phyloP scores from a whole-genome alignment of 2,329 filamentous ascomycete genomes.

The Apiospora sp. region DNA sequence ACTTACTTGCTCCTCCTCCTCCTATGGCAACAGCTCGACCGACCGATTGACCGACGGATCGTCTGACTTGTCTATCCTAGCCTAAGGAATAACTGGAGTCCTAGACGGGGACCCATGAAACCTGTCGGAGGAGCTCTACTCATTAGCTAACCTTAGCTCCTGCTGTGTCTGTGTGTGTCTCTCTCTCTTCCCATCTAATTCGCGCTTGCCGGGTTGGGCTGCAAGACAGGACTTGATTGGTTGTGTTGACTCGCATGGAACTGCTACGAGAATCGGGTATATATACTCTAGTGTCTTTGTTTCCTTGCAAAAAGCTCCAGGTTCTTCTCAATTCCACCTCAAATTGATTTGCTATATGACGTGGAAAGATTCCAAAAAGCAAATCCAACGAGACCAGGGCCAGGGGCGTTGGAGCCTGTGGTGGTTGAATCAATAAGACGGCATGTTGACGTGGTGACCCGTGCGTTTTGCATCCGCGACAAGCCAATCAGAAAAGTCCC shows the following conservation, averaged over 20 bases:
- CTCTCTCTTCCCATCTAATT: neutral
- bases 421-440: slow-evolving; percentile 17
- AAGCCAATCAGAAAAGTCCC: neutral
- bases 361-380: neutral
- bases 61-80: slow-evolving; percentile 1
- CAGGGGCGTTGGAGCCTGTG: neutral
- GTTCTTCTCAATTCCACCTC: neutral
- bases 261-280: neutral
- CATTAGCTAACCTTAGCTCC: neutral
- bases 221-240: slow-evolving; percentile 9
- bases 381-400: neutral
- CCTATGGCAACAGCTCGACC: neutral
- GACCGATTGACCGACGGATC: neutral
- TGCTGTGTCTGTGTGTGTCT: neutral
- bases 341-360: neutral
- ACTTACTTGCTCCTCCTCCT: neutral
- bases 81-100: slow-evolving; percentile 17
- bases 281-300: neutral
- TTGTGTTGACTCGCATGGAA: neutral
- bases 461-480: slow-evolving; percentile 7
- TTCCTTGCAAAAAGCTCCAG: neutral
- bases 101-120: neutral
- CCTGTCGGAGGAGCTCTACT: neutral
- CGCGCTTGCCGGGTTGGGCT: slow-evolving; percentile 15
- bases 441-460: slow-evolving; percentile 9